These are phyloP conservation scores for Colletotrichum sidae DNA, from an alignment of 2,329 filamentous ascomycete genomes.

Conservation along the genomic window DNA sequence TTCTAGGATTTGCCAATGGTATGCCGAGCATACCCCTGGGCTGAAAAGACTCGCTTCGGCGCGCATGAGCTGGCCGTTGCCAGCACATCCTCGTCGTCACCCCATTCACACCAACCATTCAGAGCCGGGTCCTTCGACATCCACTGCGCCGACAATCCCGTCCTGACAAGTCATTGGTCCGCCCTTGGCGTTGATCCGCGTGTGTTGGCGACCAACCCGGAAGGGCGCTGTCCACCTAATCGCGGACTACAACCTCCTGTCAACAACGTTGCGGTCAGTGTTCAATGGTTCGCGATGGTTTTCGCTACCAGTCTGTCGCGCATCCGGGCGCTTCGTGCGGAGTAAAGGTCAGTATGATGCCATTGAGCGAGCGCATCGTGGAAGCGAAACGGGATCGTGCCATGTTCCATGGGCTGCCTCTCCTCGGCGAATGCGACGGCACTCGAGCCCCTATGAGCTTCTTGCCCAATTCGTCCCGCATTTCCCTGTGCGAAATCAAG, in stretches of 20 bases:
- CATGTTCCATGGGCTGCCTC: slow-evolving; percentile 33
- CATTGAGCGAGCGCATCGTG: slow-evolving; percentile 7
- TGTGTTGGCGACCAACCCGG: slow-evolving; percentile 27
- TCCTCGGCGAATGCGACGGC: slow-evolving; percentile 19
- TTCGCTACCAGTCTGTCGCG: slow-evolving; percentile 12
- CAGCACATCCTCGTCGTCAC: slow-evolving; percentile 42
- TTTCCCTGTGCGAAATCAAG: neutral
- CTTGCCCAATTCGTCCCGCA: slow-evolving; percentile 14
- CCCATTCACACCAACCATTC: slow-evolving; percentile 22
- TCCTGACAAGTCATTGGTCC: slow-evolving; percentile 30
- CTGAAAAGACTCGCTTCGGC: slow-evolving; percentile 14
- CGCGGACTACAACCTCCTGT: neutral
- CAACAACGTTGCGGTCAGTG: no score
- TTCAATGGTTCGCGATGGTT: slow-evolving; percentile 5
- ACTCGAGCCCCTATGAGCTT: slow-evolving; percentile 23
- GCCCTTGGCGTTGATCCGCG: slow-evolving; percentile 33
- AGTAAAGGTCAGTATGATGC: slow-evolving; percentile 14
- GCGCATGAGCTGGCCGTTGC: slow-evolving; percentile 42
- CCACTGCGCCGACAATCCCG: slow-evolving; percentile 28
- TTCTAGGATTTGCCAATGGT: slow-evolving; percentile 2
- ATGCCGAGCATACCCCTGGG: slow-evolving; percentile 13
- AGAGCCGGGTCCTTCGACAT: slow-evolving; percentile 35
- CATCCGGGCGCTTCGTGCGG: slow-evolving; percentile 1
- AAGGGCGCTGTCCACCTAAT: slow-evolving; percentile 19
- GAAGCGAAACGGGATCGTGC: slow-evolving; percentile 3